These are phyloP conservation scores for Beauveria bassiana DNA, from an alignment of 2,329 filamentous ascomycete genomes.

Conservation along the genomic window DNA sequence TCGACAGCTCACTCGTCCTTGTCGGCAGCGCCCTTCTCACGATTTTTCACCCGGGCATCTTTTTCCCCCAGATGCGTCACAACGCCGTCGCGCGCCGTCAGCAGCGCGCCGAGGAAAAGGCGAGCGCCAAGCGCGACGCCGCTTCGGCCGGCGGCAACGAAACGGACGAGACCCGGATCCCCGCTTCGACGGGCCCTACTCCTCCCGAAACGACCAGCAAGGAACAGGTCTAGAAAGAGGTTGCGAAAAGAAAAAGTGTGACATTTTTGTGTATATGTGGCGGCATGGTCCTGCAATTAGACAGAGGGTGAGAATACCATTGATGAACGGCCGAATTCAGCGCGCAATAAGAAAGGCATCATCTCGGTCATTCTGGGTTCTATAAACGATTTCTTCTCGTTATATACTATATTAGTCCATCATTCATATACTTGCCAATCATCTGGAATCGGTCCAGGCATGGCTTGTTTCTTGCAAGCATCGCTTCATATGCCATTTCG, in stretches of 20 bases:
- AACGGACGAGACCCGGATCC: conserved; percentile 14
- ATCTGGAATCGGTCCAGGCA: background rate
- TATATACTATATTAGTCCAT: background rate
- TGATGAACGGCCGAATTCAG: background rate
- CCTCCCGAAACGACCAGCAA: conserved; percentile 21
- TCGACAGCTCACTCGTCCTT: conserved; percentile 46
- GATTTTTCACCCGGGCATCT: conserved; percentile 44
- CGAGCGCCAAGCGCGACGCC: background rate
- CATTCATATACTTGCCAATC: background rate
- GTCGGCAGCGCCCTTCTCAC: conserved; percentile 43
- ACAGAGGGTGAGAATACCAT: background rate
- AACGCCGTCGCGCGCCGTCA: conserved; percentile 5
- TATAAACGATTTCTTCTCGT: background rate
- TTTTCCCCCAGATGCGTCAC: conserved; percentile 45
- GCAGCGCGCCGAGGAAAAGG: conserved; percentile 7
- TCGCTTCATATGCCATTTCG: background rate
- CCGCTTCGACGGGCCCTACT: background rate
- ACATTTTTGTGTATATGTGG: background rate
- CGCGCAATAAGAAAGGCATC: background rate
- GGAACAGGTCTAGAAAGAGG: conserved; percentile 13
- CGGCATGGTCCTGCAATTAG: background rate
- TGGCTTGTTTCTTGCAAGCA: background rate
- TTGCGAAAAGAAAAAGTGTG: too few species aligned
- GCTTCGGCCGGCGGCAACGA: conserved; percentile 6
- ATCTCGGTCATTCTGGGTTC: background rate